Base-by-base conservation (phyloP, 352 stramenopile genomes). In the Pythium utonaiense region DNA sequence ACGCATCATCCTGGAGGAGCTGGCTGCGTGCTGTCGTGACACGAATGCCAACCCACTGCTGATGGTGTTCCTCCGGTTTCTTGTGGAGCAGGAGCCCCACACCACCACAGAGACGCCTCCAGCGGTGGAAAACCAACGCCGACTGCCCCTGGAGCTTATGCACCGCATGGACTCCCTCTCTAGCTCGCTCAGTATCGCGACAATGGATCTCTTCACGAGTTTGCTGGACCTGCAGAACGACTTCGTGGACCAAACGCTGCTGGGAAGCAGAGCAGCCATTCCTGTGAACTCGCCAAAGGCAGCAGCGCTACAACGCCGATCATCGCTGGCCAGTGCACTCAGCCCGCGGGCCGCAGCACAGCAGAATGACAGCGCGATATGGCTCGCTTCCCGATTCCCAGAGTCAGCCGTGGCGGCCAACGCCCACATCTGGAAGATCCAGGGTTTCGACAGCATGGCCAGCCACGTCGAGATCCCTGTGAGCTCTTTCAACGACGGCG, bases 111-210 rank as follows among this genome's bases (percentile, higher is more conserved):
- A 57, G 33, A 30, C 31, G 14, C n/a, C 34, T 19, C 38, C 27
- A 36, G 25, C 51, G 9, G 1, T 36, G 27, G 49, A 56, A 3
- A 19, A 42, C 3, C 40, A 67, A n/a, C 69, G 82, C 6, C 62
- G 77, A 25, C 70, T 95, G n/a, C 78, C 83, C 9, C 76, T 70
- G 5, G 80, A 93, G 55, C 40, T 95, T 30, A 73, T 93, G 17
- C 80, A 89, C 40, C 83, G 83, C 44, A 90, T 93, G 69, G 77
- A 91, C 63, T 91, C 83, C 12, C 69, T 93, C 16, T 93, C 83
- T 1, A 86, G 73, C 25, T 89, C 83, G 24, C 58, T 93, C 47
- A 93, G 82, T 47, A 86, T 95, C 42, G 79, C 78, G 22, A 90
- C 86, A 3, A 91, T 95, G 34, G 83, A 95, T 27, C 68, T 95